Percentiles rank a stretch among this genome's conserved stretches.
These are phyloP conservation scores for Pelargonium fulgidum DNA, from an alignment of 441 rosid species.

Conservation along the genomic window DNA sequence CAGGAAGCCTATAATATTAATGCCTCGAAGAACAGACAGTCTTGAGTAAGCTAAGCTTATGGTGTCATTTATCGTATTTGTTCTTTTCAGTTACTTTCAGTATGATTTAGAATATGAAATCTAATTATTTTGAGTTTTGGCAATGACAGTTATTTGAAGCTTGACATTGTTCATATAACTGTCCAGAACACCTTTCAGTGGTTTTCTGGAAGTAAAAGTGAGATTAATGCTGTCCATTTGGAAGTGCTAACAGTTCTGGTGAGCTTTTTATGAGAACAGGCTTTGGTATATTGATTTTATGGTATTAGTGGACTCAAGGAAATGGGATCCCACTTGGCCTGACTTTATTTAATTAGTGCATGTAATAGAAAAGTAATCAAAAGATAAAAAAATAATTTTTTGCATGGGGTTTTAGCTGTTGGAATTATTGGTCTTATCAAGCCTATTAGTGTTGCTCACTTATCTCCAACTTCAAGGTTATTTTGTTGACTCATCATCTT, in stretches of 20 bases:
- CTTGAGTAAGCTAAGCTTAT: constrained; percentile 57
- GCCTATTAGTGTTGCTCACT: background rate
- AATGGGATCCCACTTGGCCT: constrained; percentile 4
- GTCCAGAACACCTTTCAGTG: constrained; percentile 78
- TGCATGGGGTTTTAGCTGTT: constrained; percentile 7
- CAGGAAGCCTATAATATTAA: constrained; percentile 84
- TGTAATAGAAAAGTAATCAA: constrained; percentile 6
- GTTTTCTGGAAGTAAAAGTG: constrained; percentile 72
- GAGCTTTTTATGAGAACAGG: constrained; percentile 28
- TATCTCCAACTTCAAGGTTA: no score
- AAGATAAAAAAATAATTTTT: background rate
- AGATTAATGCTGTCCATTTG: constrained; percentile 77
- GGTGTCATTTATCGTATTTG: constrained; percentile 13
- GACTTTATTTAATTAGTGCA: background rate
- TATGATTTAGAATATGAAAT: background rate
- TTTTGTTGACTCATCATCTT: background rate
- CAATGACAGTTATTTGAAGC: constrained; percentile 78
- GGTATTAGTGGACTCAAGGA: constrained; percentile 15
- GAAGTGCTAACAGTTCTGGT: constrained; percentile 78
- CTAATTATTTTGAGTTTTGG: constrained; percentile 21
- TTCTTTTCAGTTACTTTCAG: background rate
- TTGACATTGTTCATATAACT: constrained; percentile 96
- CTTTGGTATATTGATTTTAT: constrained; percentile 16
- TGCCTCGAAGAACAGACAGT: constrained; percentile 91
- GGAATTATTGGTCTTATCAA: constrained; percentile 8